Conservation (phyloP, 371 early-diverging fungal genomes). For the Apophysomyces variabilis region DNA sequence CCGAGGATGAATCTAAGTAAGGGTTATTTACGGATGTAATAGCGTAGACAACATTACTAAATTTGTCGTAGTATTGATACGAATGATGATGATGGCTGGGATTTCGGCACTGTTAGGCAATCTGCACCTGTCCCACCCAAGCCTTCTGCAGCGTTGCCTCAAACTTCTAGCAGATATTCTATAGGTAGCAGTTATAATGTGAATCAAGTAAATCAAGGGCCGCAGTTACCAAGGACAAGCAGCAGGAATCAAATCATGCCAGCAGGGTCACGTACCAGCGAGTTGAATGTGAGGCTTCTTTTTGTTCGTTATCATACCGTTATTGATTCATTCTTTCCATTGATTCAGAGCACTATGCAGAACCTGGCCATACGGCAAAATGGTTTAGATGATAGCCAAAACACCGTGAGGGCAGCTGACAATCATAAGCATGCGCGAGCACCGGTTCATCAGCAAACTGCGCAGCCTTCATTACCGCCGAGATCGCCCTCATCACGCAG, state of each 20-base stretch:
- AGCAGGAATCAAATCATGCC: slow-evolving; percentile 31
- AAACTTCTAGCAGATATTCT: slow-evolving; percentile 36
- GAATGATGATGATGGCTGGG: slow-evolving; percentile 33
- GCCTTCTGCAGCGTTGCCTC: slow-evolving; percentile 24
- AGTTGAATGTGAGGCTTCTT: slow-evolving; percentile 26
- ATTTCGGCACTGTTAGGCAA: slow-evolving; percentile 53
- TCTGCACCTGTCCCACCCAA: slow-evolving; percentile 35
- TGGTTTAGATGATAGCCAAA: slow-evolving; percentile 26
- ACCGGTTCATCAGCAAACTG: slow-evolving; percentile 24
- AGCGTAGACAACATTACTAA: neutral
- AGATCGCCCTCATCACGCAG: slow-evolving; percentile 43
- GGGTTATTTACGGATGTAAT: slow-evolving; percentile 3
- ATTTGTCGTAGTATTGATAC: slow-evolving; percentile 13
- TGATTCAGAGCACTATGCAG: slow-evolving; percentile 10
- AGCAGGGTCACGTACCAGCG: slow-evolving; percentile 22
- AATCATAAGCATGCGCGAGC: slow-evolving; percentile 1
- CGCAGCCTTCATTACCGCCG: slow-evolving; percentile 28
- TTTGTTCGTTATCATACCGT: no score
- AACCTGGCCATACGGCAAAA: slow-evolving; percentile 15
- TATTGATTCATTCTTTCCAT: neutral
- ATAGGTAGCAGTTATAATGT: slow-evolving; percentile 13
- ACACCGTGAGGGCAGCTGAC: slow-evolving; percentile 41
- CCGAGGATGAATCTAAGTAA: slow-evolving; percentile 60
- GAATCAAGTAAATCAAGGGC: slow-evolving; percentile 11
- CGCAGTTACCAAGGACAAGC: slow-evolving; percentile 20